Percentiles rank a stretch among this genome's conserved stretches.
Evolutionary conservation across 495 filamentous ascomycete genomes (phyloP).

Genomic region (Talaromyces adpressus): DNA sequence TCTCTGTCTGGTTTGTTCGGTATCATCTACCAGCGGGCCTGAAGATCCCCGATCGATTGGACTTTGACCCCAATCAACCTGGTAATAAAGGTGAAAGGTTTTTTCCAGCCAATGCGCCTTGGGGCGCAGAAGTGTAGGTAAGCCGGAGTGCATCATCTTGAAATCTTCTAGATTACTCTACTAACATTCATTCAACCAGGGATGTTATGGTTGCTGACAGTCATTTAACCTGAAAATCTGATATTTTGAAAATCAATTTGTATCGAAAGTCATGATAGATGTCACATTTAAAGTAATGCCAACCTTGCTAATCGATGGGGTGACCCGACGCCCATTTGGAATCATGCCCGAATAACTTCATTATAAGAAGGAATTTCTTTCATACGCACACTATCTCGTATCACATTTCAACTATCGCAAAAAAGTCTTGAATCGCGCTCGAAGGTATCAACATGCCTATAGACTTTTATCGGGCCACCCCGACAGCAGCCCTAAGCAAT

Average conservation of each 20-base stretch:
- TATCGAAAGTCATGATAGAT: background rate
- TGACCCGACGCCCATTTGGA: background rate
- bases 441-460: background rate
- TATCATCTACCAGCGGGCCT: slow-evolving; percentile 25
- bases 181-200: too few relatives aligned
- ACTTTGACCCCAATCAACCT: slow-evolving; percentile 25
- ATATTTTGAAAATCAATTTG: background rate
- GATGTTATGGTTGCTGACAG: background rate
- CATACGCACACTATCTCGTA: background rate
- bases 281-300: background rate
- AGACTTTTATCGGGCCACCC: background rate
- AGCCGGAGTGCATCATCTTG: background rate
- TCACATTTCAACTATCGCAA: background rate
- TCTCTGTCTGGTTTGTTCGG: slow-evolving; percentile 4
- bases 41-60: slow-evolving; percentile 31
- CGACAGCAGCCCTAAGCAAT: background rate
- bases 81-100: slow-evolving; percentile 12
- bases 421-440: background rate
- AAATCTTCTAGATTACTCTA: too few relatives aligned
- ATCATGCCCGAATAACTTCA: background rate
- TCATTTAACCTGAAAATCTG: background rate
- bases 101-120: slow-evolving; percentile 11
- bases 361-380: background rate
- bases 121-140: slow-evolving; percentile 12
- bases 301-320: background rate